Base-by-base conservation (phyloP, 2,329 filamentous ascomycete species). In the Dactylella cylindrospora region DNA sequence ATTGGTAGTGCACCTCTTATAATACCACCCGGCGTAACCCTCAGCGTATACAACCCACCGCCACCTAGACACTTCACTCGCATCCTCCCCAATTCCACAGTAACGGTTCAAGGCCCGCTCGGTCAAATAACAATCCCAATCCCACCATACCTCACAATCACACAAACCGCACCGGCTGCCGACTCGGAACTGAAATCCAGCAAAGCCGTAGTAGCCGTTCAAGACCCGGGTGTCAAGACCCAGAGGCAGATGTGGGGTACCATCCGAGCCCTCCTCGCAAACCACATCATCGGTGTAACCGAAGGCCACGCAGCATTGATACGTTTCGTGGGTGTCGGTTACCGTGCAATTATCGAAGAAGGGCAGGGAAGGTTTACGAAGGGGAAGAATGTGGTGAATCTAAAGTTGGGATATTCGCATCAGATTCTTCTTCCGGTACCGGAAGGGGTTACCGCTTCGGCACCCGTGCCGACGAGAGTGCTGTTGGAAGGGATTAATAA, bases 171-270 rank as follows among this genome's bases (percentile, higher is more conserved):
- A 3, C 50, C 65, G 10, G 26, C 49, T 2, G 26, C 32, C 15
- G 76, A 82, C 53, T 81, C 86, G 66, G 85, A 95, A 70, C 72
- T 76, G 15, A 78, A 78, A 44, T 74, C 78, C 22, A 78, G 80
- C 67, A 86, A 84, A 70, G 82, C 84, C 8, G 78, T 78, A 25
- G 75, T 98, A 66, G 82, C 78, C 51, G 82, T 98, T 8, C 74
- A 84, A 70, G 81, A 97, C 73, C 74, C 77, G 13, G 76, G 82
- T 13, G 73, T 82, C 47, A 84, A 84, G 75, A 78, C 87, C 65
- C 91, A 97, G 74, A 84, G 85, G 71, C 87, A 87, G 73, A 97
- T 97, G 90, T 97, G 93, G 93, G 93, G 91, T 65, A 97, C 91
- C 4, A 86, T 84, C 36, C 90, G 93, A 76, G 84, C 90, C 26